Base-by-base conservation (phyloP, 225 moss, liverwort and hornwort species). In the Anthoceros angustus region DNA sequence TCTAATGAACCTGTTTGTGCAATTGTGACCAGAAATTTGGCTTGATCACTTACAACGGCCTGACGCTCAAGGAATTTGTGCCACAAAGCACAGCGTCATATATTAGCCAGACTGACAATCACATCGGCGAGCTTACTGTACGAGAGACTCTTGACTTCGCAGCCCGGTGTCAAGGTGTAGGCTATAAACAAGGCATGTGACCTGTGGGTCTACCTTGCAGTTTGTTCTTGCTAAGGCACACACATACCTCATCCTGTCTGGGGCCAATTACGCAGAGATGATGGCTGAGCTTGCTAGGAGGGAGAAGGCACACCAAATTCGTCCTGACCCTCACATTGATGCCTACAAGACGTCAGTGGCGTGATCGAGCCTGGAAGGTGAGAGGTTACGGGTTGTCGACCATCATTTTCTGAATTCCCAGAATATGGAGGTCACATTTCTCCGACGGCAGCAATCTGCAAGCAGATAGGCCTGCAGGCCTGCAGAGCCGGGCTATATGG, bases 341-440 rank as follows among this genome's bases (percentile, higher is more conserved):
- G 77, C 77, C 2, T 80, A 77, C 64, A 77, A 77, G 80, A 80
- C 77, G 80, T n/a, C n/a, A n/a, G n/a, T n/a, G n/a, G n/a, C n/a
- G n/a, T n/a, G n/a, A n/a, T n/a, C n/a, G n/a, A n/a, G n/a, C n/a
- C n/a, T n/a, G n/a, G n/a, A n/a, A n/a, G n/a, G 32, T 18, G 41
- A 9, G 40, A 66, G 7, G n/a, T 16, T 50, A n/a, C 39, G 21
- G 16, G 42, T 24, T 45, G 21, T 10, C 42, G 20, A 46, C 25
- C 20, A 8, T 10, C 25, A 24, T 43, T 16, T 16, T 70, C 70
- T 74, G 70, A 66, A 74, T 74, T 77, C 64, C 77, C 71, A 79
- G 63, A 41, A 79, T 76, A 3, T 24, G 42, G 62, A 73, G 75
- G 20, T 70, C 72, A 14, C 73, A 72, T 65, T 79, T 79, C 41